Conservation (phyloP, 257 asterid genomes). For the Leonotis leonurus region DNA sequence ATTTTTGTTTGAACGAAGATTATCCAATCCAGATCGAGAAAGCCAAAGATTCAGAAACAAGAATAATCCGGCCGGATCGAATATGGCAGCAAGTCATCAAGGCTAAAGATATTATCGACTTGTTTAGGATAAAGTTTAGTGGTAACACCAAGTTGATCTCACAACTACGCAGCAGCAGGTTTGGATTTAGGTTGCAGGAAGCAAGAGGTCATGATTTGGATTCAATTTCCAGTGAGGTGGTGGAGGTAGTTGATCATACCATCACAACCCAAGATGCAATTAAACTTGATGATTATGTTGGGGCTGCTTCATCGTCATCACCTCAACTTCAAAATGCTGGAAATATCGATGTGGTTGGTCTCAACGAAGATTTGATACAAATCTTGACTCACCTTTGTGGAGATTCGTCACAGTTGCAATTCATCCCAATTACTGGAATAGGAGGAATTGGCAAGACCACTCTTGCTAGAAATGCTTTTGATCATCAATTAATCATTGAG, state of each 20-base stretch:
- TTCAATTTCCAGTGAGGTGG: neutral
- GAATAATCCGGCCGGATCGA: too few species aligned
- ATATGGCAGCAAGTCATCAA: neutral
- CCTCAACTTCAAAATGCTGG: neutral
- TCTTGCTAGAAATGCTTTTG: slow-evolving; percentile 9
- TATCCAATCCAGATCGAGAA: neutral
- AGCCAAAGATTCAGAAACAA: neutral
- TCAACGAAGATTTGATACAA: neutral
- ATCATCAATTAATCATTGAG: neutral
- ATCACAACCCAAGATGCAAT: neutral
- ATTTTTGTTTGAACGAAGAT: slow-evolving; percentile 1
- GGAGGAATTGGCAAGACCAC: slow-evolving; percentile 24
- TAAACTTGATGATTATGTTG: too few species aligned
- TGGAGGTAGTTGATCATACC: neutral
- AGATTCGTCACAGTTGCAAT: neutral
- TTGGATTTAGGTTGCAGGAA: neutral
- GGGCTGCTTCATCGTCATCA: neutral
- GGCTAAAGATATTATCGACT: neutral
- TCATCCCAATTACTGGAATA: slow-evolving; percentile 12
- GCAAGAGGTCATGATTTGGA: neutral
- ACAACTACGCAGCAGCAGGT: too few species aligned
- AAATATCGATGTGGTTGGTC: neutral
- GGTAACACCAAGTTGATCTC: neutral
- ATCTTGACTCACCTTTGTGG: slow-evolving; percentile 8
- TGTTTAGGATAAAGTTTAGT: neutral